These are phyloP conservation scores for Paraconiothyrium sp. DNA, from an alignment of 2,329 filamentous ascomycete genomes.

Conservation along the genomic window DNA sequence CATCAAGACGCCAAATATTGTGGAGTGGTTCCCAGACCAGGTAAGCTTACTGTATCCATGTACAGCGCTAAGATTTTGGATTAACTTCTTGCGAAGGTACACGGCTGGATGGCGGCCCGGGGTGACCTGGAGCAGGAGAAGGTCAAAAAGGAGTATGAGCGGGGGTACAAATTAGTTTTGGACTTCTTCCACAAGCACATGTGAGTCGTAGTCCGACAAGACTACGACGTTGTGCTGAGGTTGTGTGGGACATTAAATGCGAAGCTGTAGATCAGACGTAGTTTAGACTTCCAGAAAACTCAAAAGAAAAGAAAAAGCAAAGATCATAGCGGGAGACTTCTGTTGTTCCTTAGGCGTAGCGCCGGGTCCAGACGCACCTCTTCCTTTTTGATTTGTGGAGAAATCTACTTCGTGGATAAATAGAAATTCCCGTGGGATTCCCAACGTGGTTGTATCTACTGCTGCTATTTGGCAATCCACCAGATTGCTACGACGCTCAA, in stretches of 20 bases:
- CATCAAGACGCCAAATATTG: slow-evolving; percentile 57
- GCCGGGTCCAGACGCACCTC: too few relatives aligned
- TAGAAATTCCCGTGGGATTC: too few relatives aligned
- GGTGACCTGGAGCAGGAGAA: slow-evolving; percentile 57
- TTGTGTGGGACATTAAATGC: slow-evolving; percentile 1
- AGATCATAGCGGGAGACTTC: background rate
- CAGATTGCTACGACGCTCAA: background rate
- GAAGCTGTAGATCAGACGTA: slow-evolving; percentile 14
- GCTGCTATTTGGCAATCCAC: background rate
- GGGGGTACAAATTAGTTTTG: slow-evolving; percentile 59
- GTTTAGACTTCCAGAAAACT: background rate
- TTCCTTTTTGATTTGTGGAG: too few relatives aligned
- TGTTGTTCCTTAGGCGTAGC: too few relatives aligned
- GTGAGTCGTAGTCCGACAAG: slow-evolving; percentile 47
- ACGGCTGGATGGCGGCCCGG: slow-evolving; percentile 58
- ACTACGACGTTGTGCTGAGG: background rate
- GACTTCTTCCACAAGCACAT: slow-evolving; percentile 63
- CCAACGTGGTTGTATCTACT: background rate
- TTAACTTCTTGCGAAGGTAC: slow-evolving; percentile 32
- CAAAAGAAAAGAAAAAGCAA: background rate
- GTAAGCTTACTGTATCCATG: background rate
- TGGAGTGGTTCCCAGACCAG: slow-evolving; percentile 61
- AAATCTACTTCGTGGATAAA: too few relatives aligned
- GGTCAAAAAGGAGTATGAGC: slow-evolving; percentile 61
- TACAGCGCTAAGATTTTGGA: too few relatives aligned